A percentile compares a stretch with the other conserved stretches of the same genome.
These are phyloP conservation scores for Saposhnikovia divaricata DNA, from an alignment of 129 eudicot genomes.

Conservation along the genomic window DNA sequence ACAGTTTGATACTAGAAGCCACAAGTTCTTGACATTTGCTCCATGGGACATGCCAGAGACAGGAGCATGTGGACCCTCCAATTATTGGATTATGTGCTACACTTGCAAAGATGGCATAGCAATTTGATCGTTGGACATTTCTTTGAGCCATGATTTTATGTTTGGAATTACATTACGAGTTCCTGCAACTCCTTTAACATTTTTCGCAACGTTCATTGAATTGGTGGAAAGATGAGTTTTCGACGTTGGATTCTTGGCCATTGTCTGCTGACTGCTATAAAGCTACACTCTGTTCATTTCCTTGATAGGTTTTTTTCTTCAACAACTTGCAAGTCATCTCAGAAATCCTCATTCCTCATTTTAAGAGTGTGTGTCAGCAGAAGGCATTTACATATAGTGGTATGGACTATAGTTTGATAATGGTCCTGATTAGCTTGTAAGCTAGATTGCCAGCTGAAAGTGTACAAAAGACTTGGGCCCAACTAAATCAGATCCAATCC, in stretches of 20 bases:
- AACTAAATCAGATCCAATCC: too few relatives aligned
- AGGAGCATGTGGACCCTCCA: neutral
- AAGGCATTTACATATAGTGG: neutral
- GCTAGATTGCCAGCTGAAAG: neutral
- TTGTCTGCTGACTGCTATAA: too few relatives aligned
- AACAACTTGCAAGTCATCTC: too few relatives aligned
- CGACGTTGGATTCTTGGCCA: too few relatives aligned
- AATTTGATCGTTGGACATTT: slow-evolving; percentile 4
- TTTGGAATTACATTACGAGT: neutral
- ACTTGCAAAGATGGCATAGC: neutral
- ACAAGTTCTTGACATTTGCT: slow-evolving; percentile 10
- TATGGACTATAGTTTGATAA: neutral
- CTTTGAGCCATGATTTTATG: neutral
- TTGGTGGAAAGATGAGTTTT: neutral
- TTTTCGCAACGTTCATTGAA: neutral
- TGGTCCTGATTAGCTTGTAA: neutral
- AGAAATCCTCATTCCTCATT: too few relatives aligned
- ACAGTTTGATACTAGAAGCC: slow-evolving; percentile 1
- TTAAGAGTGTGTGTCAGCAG: neutral
- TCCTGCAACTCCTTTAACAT: neutral
- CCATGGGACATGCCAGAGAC: neutral
- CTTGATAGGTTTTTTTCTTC: too few relatives aligned
- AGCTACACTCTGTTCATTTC: too few relatives aligned
- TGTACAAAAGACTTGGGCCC: neutral
- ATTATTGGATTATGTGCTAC: slow-evolving; percentile 5